Evolutionary conservation across 441 rosid species (phyloP), one percentile per base, ranked within the genome.

Genomic region (Populus trichocarpa): DNA sequence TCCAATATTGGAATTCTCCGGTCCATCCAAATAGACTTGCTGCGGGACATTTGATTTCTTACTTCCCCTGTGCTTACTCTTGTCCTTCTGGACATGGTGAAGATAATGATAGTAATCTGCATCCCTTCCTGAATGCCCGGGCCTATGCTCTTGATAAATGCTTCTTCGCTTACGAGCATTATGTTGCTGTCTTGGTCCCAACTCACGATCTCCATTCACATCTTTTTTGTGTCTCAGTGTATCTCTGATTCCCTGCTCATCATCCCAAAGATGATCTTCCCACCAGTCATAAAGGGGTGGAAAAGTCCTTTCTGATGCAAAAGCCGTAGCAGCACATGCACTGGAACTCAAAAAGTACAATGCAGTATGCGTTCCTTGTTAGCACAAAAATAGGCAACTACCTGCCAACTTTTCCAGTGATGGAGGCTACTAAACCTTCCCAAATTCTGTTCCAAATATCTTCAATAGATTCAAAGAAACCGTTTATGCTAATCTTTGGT

Each of bases 361-460:
- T 13, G 32, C 50, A 30, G 46, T 66, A 42, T 72, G 18, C 20
- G 32, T 33, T 68, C 38, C 30, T 50, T 32, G 38, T 72, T 38
- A 6, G 4, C 4, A 46, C 18, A 46, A 35, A 46, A 12, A 35
- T 35, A 7, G 50, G 68, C 33, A 59, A n/a, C 33, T 80, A 87
- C 95, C 99, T 92, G 97, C 99, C 91, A 84, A 91, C 82, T 76
- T 86, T 88, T 78, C 98, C 99, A 18, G 89, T 89, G 74, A 94
- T 78, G 86, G 91, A 96, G 77, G 89, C 96, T 6, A 86, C 80
- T 72, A 94, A 84, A 83, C 86, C 92, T 82, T 91, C 88, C 94
- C 93, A 87, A 4, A 94, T 73, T 75, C 85, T 89, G 66, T 79
- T 84, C 93, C 93, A 88, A 7, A 91, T 57, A 66, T 76, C 67